These are phyloP conservation scores for Ichthyophthirius multifiliis DNA, from an alignment of 169 alveolate species.

Conservation along the genomic window DNA sequence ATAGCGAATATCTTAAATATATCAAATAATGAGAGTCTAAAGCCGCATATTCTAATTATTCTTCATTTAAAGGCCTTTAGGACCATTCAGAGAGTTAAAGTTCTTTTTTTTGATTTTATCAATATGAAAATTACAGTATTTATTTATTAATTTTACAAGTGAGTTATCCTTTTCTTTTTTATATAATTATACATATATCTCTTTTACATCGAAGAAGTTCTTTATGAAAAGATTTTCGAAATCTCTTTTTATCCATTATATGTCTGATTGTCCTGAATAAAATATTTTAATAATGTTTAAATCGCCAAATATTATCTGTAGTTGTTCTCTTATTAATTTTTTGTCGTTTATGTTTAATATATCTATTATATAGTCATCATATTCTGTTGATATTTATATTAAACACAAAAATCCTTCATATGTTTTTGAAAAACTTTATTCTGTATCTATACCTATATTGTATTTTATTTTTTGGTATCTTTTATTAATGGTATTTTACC, in stretches of 20 bases:
- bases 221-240: constrained; percentile 52
- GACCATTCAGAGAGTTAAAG: constrained; percentile 74
- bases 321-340: not conserved
- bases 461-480: too few relatives aligned
- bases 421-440: not conserved
- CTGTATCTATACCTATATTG: constrained; percentile 9
- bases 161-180: constrained; percentile 49
- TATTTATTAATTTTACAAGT: constrained; percentile 47
- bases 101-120: constrained; percentile 47
- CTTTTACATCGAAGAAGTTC: constrained; percentile 72
- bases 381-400: not conserved
- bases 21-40: constrained; percentile 64
- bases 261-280: constrained; percentile 73
- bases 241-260: constrained; percentile 77
- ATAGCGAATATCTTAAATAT: constrained; percentile 43
- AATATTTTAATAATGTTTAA: constrained; percentile 56
- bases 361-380: not conserved
- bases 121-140: constrained; percentile 55
- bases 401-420: constrained; percentile 7
- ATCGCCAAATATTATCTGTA: constrained; percentile 47
- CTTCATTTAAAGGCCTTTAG: constrained; percentile 69
- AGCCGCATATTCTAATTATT: constrained; percentile 73
- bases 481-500: too few relatives aligned
- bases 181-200: constrained; percentile 47
- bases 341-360: not conserved